These are phyloP conservation scores for Pelagomonas calceolata DNA, from an alignment of 108 stramenopile species.

Conservation along the genomic window DNA sequence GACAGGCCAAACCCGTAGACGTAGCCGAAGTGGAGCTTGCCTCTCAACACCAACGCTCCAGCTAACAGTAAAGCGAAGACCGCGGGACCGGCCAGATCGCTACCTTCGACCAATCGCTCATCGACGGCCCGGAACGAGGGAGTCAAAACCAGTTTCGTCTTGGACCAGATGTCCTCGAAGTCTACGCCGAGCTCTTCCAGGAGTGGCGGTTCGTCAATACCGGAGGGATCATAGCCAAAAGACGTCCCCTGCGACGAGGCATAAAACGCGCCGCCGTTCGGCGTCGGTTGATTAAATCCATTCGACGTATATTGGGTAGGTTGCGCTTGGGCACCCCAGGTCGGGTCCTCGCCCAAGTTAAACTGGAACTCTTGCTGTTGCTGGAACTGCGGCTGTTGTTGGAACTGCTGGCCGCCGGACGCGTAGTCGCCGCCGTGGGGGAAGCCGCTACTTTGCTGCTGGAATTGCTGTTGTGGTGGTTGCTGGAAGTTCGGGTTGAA, in stretches of 20 bases:
- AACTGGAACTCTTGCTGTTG: too few relatives aligned
- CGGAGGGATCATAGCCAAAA: too few relatives aligned
- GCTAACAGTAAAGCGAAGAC: slow-evolving; percentile 76
- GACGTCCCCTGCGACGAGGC: too few relatives aligned
- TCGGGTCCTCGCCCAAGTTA: too few relatives aligned
- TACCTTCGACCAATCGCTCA: slow-evolving; percentile 46
- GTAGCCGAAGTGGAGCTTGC: slow-evolving; percentile 92
- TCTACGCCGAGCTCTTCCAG: slow-evolving; percentile 96
- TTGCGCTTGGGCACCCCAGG: too few relatives aligned
- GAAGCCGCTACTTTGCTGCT: too few relatives aligned
- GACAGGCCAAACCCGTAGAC: slow-evolving; percentile 85
- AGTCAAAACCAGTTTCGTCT: slow-evolving; percentile 73
- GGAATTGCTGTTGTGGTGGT: too few relatives aligned
- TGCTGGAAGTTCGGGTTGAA: too few relatives aligned
- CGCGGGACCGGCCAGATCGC: slow-evolving; percentile 92
- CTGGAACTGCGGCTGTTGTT: background rate
- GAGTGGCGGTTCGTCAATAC: slow-evolving; percentile 80
- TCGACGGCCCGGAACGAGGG: slow-evolving; percentile 32
- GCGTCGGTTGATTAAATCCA: too few relatives aligned
- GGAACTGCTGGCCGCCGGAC: background rate
- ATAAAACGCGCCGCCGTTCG: too few relatives aligned
- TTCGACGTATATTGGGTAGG: too few relatives aligned
- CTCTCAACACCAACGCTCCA: slow-evolving; percentile 72
- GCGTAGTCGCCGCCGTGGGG: too few relatives aligned
- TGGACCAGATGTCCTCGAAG: slow-evolving; percentile 79